Evolutionary conservation across 345 rosid species (phyloP), one percentile per base, ranked within the genome.

Genomic region (Ailanthus altissimus): DNA sequence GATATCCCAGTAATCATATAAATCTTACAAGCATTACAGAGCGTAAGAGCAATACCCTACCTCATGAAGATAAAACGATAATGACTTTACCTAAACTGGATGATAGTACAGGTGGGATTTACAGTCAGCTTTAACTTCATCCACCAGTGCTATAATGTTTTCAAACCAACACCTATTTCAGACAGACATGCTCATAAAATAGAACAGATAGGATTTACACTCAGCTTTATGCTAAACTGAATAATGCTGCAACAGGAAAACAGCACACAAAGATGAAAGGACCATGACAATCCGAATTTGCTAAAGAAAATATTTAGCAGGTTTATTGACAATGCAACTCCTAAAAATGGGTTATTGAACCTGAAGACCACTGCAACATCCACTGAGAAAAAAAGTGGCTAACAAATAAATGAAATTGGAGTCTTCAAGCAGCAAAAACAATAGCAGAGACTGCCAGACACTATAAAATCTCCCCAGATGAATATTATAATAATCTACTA

Each of bases 321-420:
- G n/a, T 63, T 63, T 63, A 38, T 63, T 13, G 18, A 38, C 25
- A 16, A 38, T 2, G 23, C 20, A 63, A 18, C 46, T 61, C 66
- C 15, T n/a, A 38, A 63, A 63, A 63, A 63, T 9, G 46, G 38
- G 46, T 16, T 16, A 63, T 36, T 18, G 6, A 63, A 18, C 46
- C 42, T 23, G 25, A 54, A 36, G 46, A 32, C n/a, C 43, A 12
- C 66, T 14, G 21, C 16, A 36, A 61, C 7, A 61, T 28, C 36
- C 66, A 36, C 42, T 62, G 23, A 18, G 20, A 26, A 57, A n/a
- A 57, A 18, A 4, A n/a, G 10, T 10, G 20, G 59, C 28, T 57
- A 57, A 56, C 60, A 56, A 62, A 62, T 62, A 62, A 62, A 62
- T 62, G 21, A n/a, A 18, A 16, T 36, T 38, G 67, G 36, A 62